A percentile compares a stretch with the other conserved stretches of the same genome.
Conservation (phyloP, 176 grass and related monocot genomes). For the Alopecurus myosuroides region DNA sequence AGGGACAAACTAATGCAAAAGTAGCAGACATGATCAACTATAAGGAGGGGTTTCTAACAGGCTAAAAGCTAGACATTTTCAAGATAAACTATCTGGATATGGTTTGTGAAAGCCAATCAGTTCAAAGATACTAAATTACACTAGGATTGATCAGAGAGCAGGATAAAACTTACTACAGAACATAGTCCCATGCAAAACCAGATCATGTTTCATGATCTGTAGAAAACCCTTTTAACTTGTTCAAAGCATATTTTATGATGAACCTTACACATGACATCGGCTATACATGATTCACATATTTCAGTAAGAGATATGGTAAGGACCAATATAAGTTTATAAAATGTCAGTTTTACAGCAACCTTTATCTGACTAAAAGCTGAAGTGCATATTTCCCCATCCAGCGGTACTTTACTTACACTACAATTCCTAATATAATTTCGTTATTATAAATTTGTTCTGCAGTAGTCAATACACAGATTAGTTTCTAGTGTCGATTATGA, state of each 20-base stretch:
- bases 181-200: neutral
- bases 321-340: neutral
- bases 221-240: neutral
- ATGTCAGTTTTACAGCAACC: neutral
- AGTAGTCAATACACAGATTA: conserved; percentile 2
- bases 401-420: neutral
- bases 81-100: neutral
- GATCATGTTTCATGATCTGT: neutral
- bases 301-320: neutral
- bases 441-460: neutral
- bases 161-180: neutral
- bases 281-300: neutral
- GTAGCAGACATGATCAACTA: neutral
- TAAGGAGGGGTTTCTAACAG: neutral
- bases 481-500: neutral
- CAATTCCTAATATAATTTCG: neutral
- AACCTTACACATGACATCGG: neutral
- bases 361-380: neutral
- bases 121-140: neutral
- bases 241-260: neutral
- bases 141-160: neutral
- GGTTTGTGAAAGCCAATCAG: conserved; percentile 2
- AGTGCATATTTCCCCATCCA: neutral
- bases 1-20: neutral
- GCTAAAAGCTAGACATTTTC: neutral